A percentile compares a stretch with the other conserved stretches of the same genome.
phyloP scores from a whole-genome alignment of 2,329 filamentous ascomycete genomes.

The Exophiala calicioides region DNA sequence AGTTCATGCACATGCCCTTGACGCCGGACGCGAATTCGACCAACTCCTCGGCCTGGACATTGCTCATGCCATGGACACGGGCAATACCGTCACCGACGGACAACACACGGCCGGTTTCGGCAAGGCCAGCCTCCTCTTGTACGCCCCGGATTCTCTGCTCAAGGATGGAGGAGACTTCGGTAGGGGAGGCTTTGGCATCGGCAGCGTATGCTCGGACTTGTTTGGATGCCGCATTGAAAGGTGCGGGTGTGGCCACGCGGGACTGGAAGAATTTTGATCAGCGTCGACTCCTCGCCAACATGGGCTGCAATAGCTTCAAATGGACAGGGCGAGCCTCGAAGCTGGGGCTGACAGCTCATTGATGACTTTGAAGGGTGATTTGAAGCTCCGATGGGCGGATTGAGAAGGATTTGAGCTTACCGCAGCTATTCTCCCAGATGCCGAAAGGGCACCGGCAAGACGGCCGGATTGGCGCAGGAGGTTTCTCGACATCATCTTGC shows the following conservation, averaged over 20 bases:
- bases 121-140: constrained; percentile 91
- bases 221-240: constrained; percentile 68
- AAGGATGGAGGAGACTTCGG: constrained; percentile 98
- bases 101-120: constrained; percentile 98
- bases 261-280: constrained; percentile 57
- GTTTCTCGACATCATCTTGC: constrained; percentile 90
- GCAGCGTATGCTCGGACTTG: constrained; percentile 84
- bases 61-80: constrained; percentile 99
- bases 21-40: constrained; percentile 99
- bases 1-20: constrained; percentile 99
- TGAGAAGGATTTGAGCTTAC: constrained; percentile 68
- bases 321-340: not conserved
- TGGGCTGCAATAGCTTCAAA: not conserved
- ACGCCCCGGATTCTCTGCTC: constrained; percentile 99
- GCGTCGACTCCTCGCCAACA: constrained; percentile 35
- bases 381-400: constrained; percentile 46
- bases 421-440: constrained; percentile 84
- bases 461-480: constrained; percentile 96
- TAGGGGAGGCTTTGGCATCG: constrained; percentile 92
- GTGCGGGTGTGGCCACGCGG: constrained; percentile 81
- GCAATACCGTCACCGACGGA: constrained; percentile 99
- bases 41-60: constrained; percentile 99
- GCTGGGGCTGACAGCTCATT: constrained; percentile 14
- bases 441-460: constrained; percentile 91
- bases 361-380: constrained; percentile 44